phyloP scores from a whole-genome alignment of 306 rosid species.

The Inga oerstediana region DNA sequence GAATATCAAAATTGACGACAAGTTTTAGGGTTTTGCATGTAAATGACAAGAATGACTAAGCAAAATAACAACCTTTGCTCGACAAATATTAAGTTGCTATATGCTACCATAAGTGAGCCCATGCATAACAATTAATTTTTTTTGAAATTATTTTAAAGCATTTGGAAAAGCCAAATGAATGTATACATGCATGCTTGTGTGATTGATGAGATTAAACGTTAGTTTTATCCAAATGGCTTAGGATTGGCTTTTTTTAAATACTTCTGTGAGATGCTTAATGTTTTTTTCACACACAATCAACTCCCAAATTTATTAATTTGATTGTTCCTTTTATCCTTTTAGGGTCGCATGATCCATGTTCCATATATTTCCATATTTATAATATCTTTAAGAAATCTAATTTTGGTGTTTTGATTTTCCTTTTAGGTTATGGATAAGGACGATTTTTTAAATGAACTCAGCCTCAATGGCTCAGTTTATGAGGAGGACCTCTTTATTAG shows the following conservation, averaged over 20 bases:
- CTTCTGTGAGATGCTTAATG: neutral
- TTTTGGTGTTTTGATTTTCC: neutral
- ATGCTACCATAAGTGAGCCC: too few species aligned
- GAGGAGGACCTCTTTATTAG: constrained; percentile 12
- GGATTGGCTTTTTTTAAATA: too few species aligned
- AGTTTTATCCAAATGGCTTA: neutral
- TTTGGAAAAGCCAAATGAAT: neutral
- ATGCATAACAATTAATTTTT: too few species aligned
- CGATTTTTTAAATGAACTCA: constrained; percentile 22
- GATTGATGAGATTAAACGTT: neutral
- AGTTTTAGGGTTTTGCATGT: too few species aligned
- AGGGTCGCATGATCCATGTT: neutral
- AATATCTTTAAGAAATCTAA: neutral
- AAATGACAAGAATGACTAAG: too few species aligned
- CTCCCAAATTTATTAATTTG: neutral
- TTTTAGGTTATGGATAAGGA: constrained; percentile 1
- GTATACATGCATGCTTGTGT: neutral
- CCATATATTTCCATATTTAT: neutral
- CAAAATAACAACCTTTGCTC: too few species aligned
- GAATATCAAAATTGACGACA: too few species aligned
- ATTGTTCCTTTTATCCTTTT: neutral
- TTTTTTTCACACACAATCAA: neutral
- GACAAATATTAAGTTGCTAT: too few species aligned
- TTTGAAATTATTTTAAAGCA: too few species aligned
- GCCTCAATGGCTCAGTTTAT: neutral